Evolutionary conservation across 1,284 basidiomycete species (phyloP).

Genomic region (Malassezia yamatoensis): DNA sequence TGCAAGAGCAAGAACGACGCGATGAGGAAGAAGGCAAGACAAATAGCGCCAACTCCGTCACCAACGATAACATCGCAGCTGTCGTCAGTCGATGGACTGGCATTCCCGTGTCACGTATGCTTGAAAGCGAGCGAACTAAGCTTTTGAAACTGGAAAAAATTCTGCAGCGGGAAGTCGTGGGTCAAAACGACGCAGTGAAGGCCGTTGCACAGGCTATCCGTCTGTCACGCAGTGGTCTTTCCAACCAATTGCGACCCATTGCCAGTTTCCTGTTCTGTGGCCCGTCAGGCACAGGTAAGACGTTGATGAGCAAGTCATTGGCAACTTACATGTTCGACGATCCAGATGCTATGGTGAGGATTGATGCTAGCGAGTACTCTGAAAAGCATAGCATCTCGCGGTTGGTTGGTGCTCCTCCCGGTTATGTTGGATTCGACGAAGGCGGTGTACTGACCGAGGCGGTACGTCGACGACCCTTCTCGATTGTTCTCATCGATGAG

Average conservation of each 20-base stretch:
- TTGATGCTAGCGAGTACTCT: conserved; percentile 52
- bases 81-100: conserved; percentile 54
- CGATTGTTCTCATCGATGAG: conserved; percentile 48
- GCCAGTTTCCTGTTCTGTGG: conserved; percentile 54
- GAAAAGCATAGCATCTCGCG: conserved; percentile 55
- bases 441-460: conserved; percentile 58
- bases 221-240: conserved; percentile 54
- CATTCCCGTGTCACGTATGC: conserved; percentile 49
- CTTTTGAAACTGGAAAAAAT: conserved; percentile 39
- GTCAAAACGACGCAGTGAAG: conserved; percentile 55
- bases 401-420: conserved; percentile 53
- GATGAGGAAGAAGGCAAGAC: conserved; percentile 43
- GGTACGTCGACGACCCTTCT: conserved; percentile 46
- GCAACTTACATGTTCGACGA: conserved; percentile 53
- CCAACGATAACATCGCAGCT: conserved; percentile 51
- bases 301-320: conserved; percentile 51
- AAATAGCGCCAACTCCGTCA: conserved; percentile 35
- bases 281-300: conserved; percentile 54
- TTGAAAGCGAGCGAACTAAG: conserved; percentile 44
- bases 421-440: conserved; percentile 82
- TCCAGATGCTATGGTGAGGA: conserved; percentile 54
- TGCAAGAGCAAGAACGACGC: conserved; percentile 52
- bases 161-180: conserved; percentile 50
- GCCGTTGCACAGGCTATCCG: conserved; percentile 56
- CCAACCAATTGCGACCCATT: conserved; percentile 53